These are phyloP conservation scores for Parathielavia appendiculata DNA, from an alignment of 495 filamentous ascomycete species.

Conservation along the genomic window DNA sequence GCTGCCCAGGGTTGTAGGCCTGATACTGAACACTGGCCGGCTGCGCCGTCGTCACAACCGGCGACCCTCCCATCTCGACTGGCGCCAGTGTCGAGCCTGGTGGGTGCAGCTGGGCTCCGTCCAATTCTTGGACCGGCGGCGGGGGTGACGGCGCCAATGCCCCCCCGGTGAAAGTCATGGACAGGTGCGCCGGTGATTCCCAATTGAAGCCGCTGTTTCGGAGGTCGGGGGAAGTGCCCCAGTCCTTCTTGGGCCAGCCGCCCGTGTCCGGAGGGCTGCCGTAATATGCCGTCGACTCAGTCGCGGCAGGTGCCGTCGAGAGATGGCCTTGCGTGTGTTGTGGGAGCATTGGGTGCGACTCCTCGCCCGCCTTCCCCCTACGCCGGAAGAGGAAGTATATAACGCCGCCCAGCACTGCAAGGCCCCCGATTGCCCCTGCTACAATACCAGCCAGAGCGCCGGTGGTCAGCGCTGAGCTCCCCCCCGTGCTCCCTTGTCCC, in stretches of 20 bases:
- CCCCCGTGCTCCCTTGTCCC: slow-evolving; percentile 1
- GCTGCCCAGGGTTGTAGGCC: slow-evolving; percentile 3
- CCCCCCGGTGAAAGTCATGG: background rate
- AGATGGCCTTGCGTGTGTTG: slow-evolving; percentile 16
- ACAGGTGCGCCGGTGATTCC: slow-evolving; percentile 31
- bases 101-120: background rate
- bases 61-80: slow-evolving; percentile 13
- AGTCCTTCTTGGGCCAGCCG: slow-evolving; percentile 19
- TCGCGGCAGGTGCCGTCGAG: slow-evolving; percentile 11
- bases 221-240: slow-evolving; percentile 15
- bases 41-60: background rate
- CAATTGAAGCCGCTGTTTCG: slow-evolving; percentile 29
- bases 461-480: slow-evolving; percentile 16
- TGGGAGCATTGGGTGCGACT: slow-evolving; percentile 35
- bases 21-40: background rate
- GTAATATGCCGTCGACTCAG: slow-evolving; percentile 3
- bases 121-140: slow-evolving; percentile 4
- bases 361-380: slow-evolving; percentile 24
- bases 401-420: slow-evolving; percentile 20
- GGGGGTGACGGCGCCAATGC: slow-evolving; percentile 4
- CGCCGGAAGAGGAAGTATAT: slow-evolving; percentile 25
- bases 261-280: slow-evolving; percentile 12
- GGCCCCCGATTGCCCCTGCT: slow-evolving; percentile 23
- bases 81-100: slow-evolving; percentile 8
- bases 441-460: slow-evolving; percentile 28